Conservation (phyloP, 1,284 basidiomycete genomes). For the Phlebopus sp. region DNA sequence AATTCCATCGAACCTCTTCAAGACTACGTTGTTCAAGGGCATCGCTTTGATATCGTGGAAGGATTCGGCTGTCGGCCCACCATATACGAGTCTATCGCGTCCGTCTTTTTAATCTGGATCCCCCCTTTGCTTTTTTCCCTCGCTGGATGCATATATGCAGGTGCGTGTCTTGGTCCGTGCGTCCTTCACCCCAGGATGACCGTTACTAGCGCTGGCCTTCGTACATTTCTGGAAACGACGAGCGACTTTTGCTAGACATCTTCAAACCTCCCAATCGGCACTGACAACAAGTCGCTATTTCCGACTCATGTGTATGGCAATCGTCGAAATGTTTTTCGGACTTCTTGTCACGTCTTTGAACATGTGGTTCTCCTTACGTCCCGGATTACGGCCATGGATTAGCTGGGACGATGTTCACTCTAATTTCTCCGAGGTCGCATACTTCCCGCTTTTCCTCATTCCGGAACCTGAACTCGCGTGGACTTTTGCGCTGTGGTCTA, state of each 20-base stretch:
- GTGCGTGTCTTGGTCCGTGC: too few species aligned
- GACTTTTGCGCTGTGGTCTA: constrained; percentile 3
- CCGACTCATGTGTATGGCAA: constrained; percentile 7
- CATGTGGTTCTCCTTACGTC: background rate
- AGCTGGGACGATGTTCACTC: constrained; percentile 8
- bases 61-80: constrained; percentile 35
- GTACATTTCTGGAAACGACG: constrained; percentile 5
- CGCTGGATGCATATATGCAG: constrained; percentile 20
- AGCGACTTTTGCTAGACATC: constrained; percentile 1
- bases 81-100: constrained; percentile 32
- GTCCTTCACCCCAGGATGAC: too few species aligned
- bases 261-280: constrained; percentile 3
- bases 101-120: constrained; percentile 34
- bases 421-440: constrained; percentile 1
- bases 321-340: constrained; percentile 5
- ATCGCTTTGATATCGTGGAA: constrained; percentile 40
- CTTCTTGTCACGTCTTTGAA: background rate
- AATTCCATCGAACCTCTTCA: background rate
- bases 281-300: constrained; percentile 7
- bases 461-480: background rate
- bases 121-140: constrained; percentile 30
- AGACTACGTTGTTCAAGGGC: constrained; percentile 44
- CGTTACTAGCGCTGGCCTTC: constrained; percentile 1
- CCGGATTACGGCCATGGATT: constrained; percentile 1
- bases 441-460: background rate